A percentile compares a stretch with the other conserved stretches of the same genome.
Evolutionary conservation across 2,329 filamentous ascomycete species (phyloP).

Genomic region (Colletotrichum filicis): DNA sequence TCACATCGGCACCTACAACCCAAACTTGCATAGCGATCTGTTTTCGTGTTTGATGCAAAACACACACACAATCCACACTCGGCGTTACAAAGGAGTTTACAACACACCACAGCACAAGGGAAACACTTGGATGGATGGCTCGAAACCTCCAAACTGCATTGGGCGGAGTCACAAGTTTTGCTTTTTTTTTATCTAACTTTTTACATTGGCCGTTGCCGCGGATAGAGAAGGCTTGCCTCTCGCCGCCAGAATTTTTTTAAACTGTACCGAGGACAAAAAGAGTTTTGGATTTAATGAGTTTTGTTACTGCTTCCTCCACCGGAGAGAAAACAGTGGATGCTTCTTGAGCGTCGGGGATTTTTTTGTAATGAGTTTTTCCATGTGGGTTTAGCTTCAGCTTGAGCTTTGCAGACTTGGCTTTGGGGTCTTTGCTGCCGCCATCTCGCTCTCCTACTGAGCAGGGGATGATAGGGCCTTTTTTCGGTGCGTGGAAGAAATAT

Average conservation of each 20-base stretch:
- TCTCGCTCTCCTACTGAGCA: neutral
- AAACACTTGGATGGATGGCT: neutral
- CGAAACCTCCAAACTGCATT: conserved; percentile 24
- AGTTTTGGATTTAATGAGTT: conserved; percentile 29
- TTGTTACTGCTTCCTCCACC: neutral
- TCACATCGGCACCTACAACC: conserved; percentile 48
- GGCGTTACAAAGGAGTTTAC: conserved; percentile 24
- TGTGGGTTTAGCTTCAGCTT: neutral
- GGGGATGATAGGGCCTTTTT: neutral
- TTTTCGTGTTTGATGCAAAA: conserved; percentile 42
- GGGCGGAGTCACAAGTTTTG: conserved; percentile 30
- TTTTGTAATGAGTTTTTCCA: conserved; percentile 17
- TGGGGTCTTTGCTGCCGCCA: neutral
- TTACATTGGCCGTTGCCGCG: neutral
- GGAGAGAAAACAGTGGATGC: neutral
- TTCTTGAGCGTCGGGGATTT: neutral
- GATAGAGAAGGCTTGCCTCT: conserved; percentile 12
- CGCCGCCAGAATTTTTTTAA: neutral
- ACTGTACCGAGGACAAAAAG: neutral
- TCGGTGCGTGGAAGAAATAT: conserved; percentile 7
- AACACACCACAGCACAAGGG: conserved; percentile 9
- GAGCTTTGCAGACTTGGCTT: neutral
- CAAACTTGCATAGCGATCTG: conserved; percentile 67
- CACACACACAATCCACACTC: conserved; percentile 15
- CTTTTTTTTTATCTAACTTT: neutral